Evolutionary conservation across 1,284 basidiomycete genomes (phyloP), one percentile per base, ranked within the genome.

Genomic region (Chalciporus sp.): DNA sequence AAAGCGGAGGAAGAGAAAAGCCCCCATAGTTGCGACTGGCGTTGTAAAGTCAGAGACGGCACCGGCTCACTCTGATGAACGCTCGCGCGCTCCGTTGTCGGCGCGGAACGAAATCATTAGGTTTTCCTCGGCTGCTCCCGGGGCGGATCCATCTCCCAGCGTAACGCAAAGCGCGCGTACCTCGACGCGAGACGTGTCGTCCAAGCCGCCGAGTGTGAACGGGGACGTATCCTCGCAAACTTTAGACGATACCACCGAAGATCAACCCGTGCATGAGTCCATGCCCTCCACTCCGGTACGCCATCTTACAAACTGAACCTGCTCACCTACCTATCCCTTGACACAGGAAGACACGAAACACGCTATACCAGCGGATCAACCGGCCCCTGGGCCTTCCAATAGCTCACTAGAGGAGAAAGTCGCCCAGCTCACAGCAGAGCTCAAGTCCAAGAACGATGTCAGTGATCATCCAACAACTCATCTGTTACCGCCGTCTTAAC

Each of bases 361-460:
- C 8, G 1, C 19, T 17, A 26, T 29, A 28, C 29, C 42, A 17
- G 39, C 1, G 5, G 37, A 42, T n/a, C 14, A 7, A 17, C n/a
- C 50, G n/a, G 11, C 26, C 1, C 43, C 54, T 4, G 39, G 40
- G 1, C 50, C 55, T n/a, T 50, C 49, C 7, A 49, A 33, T 31
- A 57, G 65, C 39, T 59, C 62, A 37, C 60, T 70, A 0, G 68
- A 73, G 51, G 63, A 63, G 1, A 65, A 71, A 60, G 71, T 80
- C 31, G 66, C 66, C 16, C 70, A 68, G 51, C 68, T 82, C 44
- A 76, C 73, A 43, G 64, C 73, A 47, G 73, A 80, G 58, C 65
- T 83, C 4, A 68, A 72, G 47, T 58, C 66, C n/a, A 75, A 79
- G 60, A 65, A 66, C 48, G 58, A 66, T 43, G 81, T 78, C 62